These are phyloP conservation scores for Betula pendula DNA, from an alignment of 306 rosid species.

Conservation along the genomic window DNA sequence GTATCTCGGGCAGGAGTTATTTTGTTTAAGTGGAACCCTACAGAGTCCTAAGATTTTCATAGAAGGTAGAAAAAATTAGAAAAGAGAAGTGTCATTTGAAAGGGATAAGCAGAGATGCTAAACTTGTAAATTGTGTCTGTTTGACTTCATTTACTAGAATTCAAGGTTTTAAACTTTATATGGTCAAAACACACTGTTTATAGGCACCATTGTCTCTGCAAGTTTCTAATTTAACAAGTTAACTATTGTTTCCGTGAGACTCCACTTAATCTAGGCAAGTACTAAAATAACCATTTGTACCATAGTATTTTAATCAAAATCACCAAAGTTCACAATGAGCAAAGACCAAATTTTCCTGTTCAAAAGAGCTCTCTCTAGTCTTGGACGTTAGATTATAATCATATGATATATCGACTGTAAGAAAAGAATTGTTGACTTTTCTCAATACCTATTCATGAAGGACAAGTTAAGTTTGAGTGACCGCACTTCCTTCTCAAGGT, in stretches of 20 bases:
- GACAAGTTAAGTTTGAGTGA: slow-evolving; percentile 58
- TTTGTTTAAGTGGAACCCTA: background rate
- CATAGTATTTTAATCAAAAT: background rate
- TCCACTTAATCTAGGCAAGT: background rate
- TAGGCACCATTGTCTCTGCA: background rate
- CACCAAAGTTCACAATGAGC: background rate
- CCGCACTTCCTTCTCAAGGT: slow-evolving; percentile 66
- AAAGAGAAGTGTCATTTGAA: background rate
- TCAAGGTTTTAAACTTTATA: background rate
- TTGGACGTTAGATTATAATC: background rate
- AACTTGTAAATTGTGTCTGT: background rate
- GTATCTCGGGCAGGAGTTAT: background rate
- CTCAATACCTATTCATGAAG: slow-evolving; percentile 56
- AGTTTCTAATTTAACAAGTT: background rate
- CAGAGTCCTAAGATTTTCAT: background rate
- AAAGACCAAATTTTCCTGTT: background rate
- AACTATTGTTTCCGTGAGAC: background rate
- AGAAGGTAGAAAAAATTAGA: background rate
- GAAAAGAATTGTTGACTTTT: background rate
- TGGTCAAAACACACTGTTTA: background rate
- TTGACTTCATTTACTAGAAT: background rate
- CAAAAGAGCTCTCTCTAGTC: background rate
- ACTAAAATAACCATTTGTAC: background rate
- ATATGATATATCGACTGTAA: background rate
- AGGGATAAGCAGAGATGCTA: background rate